A percentile compares a stretch with the other conserved stretches of the same genome.
Conservation (phyloP, 495 filamentous ascomycete genomes). For the Durotheca rogersii region DNA sequence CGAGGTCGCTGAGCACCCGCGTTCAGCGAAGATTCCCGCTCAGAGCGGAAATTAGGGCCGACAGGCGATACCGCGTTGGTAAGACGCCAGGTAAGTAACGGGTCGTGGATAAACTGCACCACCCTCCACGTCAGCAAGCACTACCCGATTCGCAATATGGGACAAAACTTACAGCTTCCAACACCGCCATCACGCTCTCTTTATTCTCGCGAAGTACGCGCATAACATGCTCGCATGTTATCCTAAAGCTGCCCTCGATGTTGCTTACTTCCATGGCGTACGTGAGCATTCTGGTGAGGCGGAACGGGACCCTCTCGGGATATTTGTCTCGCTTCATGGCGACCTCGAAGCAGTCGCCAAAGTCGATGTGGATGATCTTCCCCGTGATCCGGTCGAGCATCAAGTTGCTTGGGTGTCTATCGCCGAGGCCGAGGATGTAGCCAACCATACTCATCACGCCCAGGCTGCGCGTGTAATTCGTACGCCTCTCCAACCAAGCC, state of each 20-base stretch:
- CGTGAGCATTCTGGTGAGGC: constrained; percentile 95
- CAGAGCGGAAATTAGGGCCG: constrained; percentile 76
- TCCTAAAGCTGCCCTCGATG: constrained; percentile 96
- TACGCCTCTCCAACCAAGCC: constrained; percentile 93
- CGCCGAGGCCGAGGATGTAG: constrained; percentile 94
- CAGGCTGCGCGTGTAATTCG: constrained; percentile 95
- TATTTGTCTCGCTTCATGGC: constrained; percentile 99
- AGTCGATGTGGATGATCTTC: constrained; percentile 97
- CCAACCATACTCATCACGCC: constrained; percentile 99
- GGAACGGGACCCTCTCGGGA: constrained; percentile 95
- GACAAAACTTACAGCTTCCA: constrained; percentile 80
- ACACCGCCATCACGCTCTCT: constrained; percentile 95
- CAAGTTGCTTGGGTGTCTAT: constrained; percentile 94
- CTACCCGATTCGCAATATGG: not conserved
- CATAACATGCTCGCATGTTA: constrained; percentile 98
- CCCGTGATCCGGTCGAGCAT: constrained; percentile 95
- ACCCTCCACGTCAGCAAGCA: constrained; percentile 28
- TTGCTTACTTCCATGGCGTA: constrained; percentile 99
- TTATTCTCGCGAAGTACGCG: constrained; percentile 94
- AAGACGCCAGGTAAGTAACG: constrained; percentile 94
- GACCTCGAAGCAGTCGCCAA: constrained; percentile 98
- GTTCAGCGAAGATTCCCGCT: constrained; percentile 57
- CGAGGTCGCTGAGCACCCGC: constrained; percentile 48
- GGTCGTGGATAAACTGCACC: constrained; percentile 90
- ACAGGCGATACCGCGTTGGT: constrained; percentile 78